Evolutionary conservation across 306 rosid species (phyloP).

Genomic region (Gynostemma pentaphyllum): DNA sequence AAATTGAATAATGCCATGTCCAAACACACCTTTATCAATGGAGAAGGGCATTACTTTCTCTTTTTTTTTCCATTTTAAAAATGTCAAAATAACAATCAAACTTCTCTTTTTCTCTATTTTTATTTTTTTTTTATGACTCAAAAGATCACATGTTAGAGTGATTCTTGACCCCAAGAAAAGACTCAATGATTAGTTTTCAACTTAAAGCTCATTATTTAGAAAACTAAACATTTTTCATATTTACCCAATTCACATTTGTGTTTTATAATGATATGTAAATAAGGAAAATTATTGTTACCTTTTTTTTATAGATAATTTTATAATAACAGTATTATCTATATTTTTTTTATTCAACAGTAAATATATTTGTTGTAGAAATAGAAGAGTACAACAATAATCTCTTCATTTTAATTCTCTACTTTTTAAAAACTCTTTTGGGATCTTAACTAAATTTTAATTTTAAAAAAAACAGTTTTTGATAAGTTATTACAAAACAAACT

Average conservation of each 20-base stretch:
- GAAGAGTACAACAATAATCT: no score
- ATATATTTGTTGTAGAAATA: no score
- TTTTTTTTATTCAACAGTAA: background rate
- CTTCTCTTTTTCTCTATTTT: background rate
- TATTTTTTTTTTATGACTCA: background rate
- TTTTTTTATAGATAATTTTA: background rate
- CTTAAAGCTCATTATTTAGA: background rate
- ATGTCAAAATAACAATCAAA: background rate
- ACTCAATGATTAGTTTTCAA: background rate
- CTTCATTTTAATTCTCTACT: no score
- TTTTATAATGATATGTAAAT: background rate
- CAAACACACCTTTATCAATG: background rate
- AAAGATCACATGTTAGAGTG: background rate
- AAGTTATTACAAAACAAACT: no score
- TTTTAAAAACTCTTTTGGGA: no score
- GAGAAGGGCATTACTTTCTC: background rate
- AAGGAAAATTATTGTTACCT: background rate
- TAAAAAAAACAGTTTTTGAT: no score
- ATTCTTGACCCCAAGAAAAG: background rate
- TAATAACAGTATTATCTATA: background rate
- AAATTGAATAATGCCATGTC: constrained; percentile 1
- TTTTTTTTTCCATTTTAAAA: background rate
- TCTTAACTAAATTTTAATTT: no score
- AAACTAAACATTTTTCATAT: background rate
- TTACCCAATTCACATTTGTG: background rate